These are phyloP conservation scores for Rhizopogon roseolus DNA, from an alignment of 768 basidiomycete genomes.

Conservation along the genomic window DNA sequence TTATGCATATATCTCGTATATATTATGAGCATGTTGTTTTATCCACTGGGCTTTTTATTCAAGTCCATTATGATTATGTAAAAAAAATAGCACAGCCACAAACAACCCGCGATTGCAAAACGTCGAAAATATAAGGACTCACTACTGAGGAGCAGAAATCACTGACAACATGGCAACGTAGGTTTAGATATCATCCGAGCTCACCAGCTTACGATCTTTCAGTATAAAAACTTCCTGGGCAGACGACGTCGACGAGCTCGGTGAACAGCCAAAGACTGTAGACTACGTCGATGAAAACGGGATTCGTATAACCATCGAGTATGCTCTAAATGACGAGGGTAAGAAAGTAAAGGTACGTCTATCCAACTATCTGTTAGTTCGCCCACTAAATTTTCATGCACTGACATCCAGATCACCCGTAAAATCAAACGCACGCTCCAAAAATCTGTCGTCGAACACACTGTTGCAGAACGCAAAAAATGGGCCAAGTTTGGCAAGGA, in stretches of 20 bases:
- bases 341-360: constrained; percentile 84
- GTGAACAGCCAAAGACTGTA: constrained; percentile 53
- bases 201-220: neutral
- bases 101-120: too few relatives aligned
- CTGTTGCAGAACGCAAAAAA: constrained; percentile 88
- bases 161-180: constrained; percentile 1
- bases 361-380: neutral
- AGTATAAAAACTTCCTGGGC: constrained; percentile 75
- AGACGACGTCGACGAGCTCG: constrained; percentile 79
- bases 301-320: constrained; percentile 79
- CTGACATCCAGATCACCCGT: constrained; percentile 65
- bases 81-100: too few relatives aligned
- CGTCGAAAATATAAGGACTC: too few relatives aligned
- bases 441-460: constrained; percentile 90
- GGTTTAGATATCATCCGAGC: neutral
- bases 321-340: constrained; percentile 83
- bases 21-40: neutral
- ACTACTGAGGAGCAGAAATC: neutral
- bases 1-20: neutral
- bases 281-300: constrained; percentile 85
- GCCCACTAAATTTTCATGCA: neutral
- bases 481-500: constrained; percentile 95
- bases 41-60: too few relatives aligned
- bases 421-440: constrained; percentile 83
- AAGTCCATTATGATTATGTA: too few relatives aligned